Conservation (phyloP, 2,329 filamentous ascomycete species). For the Aspergillus intermedius region DNA sequence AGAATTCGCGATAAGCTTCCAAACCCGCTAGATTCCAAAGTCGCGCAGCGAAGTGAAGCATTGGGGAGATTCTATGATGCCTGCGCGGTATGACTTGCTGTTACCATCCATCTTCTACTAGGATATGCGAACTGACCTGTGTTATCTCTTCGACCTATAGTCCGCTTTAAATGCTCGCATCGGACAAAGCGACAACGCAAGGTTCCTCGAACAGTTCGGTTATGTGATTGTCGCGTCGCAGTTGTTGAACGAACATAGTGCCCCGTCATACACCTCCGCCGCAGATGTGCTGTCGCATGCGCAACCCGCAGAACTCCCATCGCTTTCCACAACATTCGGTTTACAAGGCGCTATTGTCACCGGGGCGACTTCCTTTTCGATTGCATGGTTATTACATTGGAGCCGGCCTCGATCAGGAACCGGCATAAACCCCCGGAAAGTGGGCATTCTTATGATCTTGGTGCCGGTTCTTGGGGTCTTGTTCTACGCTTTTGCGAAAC, state of each 20-base stretch:
- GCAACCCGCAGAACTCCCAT: conserved; percentile 23
- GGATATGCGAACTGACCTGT: neutral
- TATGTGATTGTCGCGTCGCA: conserved; percentile 92
- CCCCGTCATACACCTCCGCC: conserved; percentile 35
- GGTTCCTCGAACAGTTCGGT: conserved; percentile 85
- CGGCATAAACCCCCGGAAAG: conserved; percentile 37
- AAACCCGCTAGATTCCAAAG: conserved; percentile 38
- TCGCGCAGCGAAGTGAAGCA: conserved; percentile 22
- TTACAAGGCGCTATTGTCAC: conserved; percentile 61
- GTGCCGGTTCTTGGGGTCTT: conserved; percentile 50
- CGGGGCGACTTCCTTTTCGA: conserved; percentile 54
- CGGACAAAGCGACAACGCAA: conserved; percentile 69
- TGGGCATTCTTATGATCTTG: conserved; percentile 34
- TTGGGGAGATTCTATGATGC: conserved; percentile 40
- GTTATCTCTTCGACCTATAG: conserved; percentile 10
- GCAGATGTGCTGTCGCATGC: conserved; percentile 27
- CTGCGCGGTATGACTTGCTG: conserved; percentile 38
- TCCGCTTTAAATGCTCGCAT: conserved; percentile 42
- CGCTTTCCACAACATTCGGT: conserved; percentile 46
- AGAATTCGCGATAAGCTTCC: conserved; percentile 46
- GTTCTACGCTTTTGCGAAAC: conserved; percentile 65
- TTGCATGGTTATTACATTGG: conserved; percentile 68
- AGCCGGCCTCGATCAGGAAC: conserved; percentile 50
- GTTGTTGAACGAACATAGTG: conserved; percentile 61
- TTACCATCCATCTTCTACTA: neutral